phyloP scores from a whole-genome alignment of 2,329 filamentous ascomycete genomes.

The Clarireedia homoeocarpa region DNA sequence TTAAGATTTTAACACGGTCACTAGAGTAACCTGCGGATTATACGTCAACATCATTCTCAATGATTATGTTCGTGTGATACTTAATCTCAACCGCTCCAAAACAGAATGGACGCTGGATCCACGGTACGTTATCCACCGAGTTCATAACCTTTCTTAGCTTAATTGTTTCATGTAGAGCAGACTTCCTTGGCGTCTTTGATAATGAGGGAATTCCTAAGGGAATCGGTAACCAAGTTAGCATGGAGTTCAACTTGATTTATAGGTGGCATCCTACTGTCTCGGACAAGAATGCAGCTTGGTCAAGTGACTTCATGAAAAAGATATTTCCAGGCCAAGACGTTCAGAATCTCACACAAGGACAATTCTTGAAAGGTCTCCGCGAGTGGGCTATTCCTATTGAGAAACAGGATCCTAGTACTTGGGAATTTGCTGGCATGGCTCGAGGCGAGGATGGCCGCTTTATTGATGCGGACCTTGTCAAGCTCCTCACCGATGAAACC shows the following conservation, averaged over 20 bases:
- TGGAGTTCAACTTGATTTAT: constrained; percentile 82
- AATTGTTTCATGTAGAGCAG: too few relatives aligned
- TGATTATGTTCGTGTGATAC: constrained; percentile 68
- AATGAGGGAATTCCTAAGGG: constrained; percentile 35
- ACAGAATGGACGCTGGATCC: constrained; percentile 56
- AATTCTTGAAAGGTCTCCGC: too few relatives aligned
- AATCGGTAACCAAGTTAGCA: constrained; percentile 72
- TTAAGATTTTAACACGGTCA: too few relatives aligned
- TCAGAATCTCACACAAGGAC: too few relatives aligned
- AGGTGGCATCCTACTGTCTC: constrained; percentile 75
- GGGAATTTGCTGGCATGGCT: too few relatives aligned
- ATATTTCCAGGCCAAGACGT: too few relatives aligned
- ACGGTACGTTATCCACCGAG: constrained; percentile 29
- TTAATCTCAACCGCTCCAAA: constrained; percentile 10
- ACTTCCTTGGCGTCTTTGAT: too few relatives aligned
- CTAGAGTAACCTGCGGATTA: constrained; percentile 48
- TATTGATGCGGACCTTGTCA: constrained; percentile 36
- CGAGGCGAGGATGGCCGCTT: too few relatives aligned
- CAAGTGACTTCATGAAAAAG: not conserved
- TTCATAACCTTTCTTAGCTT: too few relatives aligned
- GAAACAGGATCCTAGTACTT: too few relatives aligned
- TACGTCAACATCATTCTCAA: constrained; percentile 71
- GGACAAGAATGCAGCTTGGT: constrained; percentile 69
- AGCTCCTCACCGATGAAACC: constrained; percentile 38
- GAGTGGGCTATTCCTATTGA: too few relatives aligned